Evolutionary conservation across 164 flowering plant species (phyloP).

Genomic region (Macadamia tetraphylla): DNA sequence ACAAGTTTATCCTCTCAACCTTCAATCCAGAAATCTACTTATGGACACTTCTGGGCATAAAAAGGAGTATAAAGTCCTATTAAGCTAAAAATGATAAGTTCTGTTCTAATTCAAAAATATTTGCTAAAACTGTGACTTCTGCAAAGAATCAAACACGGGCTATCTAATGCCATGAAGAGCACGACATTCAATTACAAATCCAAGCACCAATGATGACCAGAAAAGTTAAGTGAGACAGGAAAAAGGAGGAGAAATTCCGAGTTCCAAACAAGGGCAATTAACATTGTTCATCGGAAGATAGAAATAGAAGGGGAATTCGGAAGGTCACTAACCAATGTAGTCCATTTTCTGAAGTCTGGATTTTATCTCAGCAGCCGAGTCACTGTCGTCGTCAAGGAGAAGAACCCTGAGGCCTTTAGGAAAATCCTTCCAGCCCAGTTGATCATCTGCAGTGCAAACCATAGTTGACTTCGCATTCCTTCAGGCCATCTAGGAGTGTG

Average conservation of each 20-base stretch:
- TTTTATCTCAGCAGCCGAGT: constrained; percentile 54
- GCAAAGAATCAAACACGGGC: constrained; percentile 3
- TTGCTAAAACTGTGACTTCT: not conserved
- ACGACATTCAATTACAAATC: not conserved
- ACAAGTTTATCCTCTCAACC: not conserved
- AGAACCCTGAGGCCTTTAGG: constrained; percentile 87
- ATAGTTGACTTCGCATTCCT: constrained; percentile 71
- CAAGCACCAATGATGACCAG: not conserved
- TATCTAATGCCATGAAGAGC: not conserved
- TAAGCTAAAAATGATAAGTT: not conserved
- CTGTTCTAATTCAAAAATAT: not conserved
- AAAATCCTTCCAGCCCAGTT: constrained; percentile 72
- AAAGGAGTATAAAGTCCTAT: not conserved
- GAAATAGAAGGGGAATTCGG: constrained; percentile 6
- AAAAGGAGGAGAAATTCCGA: not conserved
- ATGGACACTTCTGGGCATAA: not conserved
- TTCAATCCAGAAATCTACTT: not conserved
- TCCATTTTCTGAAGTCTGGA: constrained; percentile 83
- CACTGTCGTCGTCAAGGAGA: constrained; percentile 55
- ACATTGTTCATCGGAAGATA: not conserved
- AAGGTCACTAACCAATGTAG: constrained; percentile 54
- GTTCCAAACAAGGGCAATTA: constrained; percentile 6
- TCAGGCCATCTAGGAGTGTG: constrained; percentile 22
- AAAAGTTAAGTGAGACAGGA: not conserved
- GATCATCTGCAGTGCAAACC: constrained; percentile 78